These are phyloP conservation scores for Kazachstania viticola DNA, from an alignment of 805 yeast species.

Conservation along the genomic window DNA sequence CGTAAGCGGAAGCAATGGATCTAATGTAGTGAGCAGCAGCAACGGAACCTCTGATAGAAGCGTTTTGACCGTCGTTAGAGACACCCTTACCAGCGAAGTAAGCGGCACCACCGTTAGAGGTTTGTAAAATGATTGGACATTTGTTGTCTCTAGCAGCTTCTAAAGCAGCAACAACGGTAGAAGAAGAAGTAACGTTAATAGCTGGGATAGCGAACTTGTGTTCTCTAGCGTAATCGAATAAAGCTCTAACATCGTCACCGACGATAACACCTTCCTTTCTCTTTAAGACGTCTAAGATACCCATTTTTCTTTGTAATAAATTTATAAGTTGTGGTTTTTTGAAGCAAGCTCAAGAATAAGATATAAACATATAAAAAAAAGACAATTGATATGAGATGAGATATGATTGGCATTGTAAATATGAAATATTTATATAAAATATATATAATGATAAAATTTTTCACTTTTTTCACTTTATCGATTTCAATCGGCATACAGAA, in stretches of 20 bases:
- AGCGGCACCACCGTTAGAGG: conserved; percentile 99
- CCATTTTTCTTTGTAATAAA: conserved; percentile 30
- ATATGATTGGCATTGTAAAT: no score
- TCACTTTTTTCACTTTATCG: no score
- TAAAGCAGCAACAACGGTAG: conserved; percentile 92
- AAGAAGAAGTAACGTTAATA: conserved; percentile 94
- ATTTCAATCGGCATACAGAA: no score
- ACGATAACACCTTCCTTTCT: conserved; percentile 97
- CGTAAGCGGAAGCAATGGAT: conserved; percentile 91
- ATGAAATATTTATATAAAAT: no score
- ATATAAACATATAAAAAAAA: no score
- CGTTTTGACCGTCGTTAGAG: conserved; percentile 82
- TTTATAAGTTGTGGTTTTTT: no score
- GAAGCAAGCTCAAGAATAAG: no score
- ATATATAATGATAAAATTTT: no score
- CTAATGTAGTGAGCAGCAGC: conserved; percentile 98
- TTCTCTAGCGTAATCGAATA: conserved; percentile 87
- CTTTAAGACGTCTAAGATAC: conserved; percentile 61
- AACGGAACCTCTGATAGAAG: conserved; percentile 86
- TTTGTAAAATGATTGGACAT: conserved; percentile 92
- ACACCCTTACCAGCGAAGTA: conserved; percentile 99
- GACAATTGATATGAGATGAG: no score
- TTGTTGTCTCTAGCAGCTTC: conserved; percentile 94
- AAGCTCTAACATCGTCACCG: conserved; percentile 83
- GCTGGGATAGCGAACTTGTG: conserved; percentile 97